Percentiles rank a stretch among this genome's conserved stretches.
Conservation (phyloP, 1,284 basidiomycete species). For the Exsudoporus floridanus region DNA sequence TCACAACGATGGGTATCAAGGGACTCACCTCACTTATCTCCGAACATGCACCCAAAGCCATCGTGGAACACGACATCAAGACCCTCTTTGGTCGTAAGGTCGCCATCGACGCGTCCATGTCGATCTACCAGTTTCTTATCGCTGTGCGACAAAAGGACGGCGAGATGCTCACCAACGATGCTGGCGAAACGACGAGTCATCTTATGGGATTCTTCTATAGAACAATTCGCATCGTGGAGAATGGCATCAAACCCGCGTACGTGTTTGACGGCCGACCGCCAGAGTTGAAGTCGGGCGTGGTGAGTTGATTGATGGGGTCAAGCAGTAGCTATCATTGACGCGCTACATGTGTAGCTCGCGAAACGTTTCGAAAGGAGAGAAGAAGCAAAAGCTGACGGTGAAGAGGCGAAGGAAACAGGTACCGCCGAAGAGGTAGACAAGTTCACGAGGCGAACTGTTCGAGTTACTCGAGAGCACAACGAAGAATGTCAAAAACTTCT, state of each 20-base stretch:
- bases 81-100: conserved; percentile 97
- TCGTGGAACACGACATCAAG: conserved; percentile 93
- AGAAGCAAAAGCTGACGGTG: conserved; percentile 92
- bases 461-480: conserved; percentile 95
- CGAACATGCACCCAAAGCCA: conserved; percentile 85
- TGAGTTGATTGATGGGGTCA: conserved; percentile 44
- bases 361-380: conserved; percentile 91
- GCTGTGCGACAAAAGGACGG: conserved; percentile 96
- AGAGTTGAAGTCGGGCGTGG: conserved; percentile 94
- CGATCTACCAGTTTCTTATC: conserved; percentile 95
- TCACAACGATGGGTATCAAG: conserved; percentile 76
- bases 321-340: background rate
- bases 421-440: conserved; percentile 92
- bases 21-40: conserved; percentile 88
- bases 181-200: conserved; percentile 96
- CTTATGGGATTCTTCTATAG: conserved; percentile 99
- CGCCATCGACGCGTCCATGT: conserved; percentile 98
- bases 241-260: conserved; percentile 97
- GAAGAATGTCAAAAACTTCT: conserved; percentile 91
- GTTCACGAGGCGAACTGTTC: conserved; percentile 88
- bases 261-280: conserved; percentile 99
- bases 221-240: conserved; percentile 97
- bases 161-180: conserved; percentile 94
- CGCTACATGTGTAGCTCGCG: conserved; percentile 58
- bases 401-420: conserved; percentile 93